Base-by-base conservation (phyloP, 805 yeast genomes). In the Schwanniomyces occidentalis region DNA sequence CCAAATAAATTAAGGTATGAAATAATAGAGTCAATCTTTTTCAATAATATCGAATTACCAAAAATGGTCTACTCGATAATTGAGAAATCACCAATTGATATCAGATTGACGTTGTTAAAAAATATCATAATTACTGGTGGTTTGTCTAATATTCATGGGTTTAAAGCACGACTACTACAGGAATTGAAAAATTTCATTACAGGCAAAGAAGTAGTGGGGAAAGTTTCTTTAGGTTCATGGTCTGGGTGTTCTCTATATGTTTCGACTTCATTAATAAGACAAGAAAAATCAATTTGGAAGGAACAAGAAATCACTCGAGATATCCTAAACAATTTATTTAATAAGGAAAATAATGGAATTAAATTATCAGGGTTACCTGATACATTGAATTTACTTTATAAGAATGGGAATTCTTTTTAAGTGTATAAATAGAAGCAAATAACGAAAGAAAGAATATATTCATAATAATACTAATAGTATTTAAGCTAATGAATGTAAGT, bases 141-240 rank as follows among this genome's bases (percentile, higher is more conserved):
- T 6, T 13, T 56, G 5, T 22, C 52, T 8, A 34, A 42, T 14
- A 50, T 59, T 2, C 56, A 54, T 2, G 58, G 62, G 1, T 44
- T 61, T 30, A 51, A 44, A 37, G 3, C 32, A 3, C 36, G 48
- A 21, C 15, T 58, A 1, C 2, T 53, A 4, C 34, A 44, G 9
- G 44, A 41, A 22, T 19, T 56, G 2, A 27, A 35, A 9, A 19
- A 32, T 7, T 12, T n/a, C 5, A 14, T 32, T 10, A 10, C 22
- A 8, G 25, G 16, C 25, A 29, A 31, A 27, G 26, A 34, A 4
- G 36, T 42, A 12, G 16, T 9, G 8, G 38, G 41, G 24, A 35
- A 19, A n/a, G 23, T 32, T n/a, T 26, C 54, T 3, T 41, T 61
- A 9, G 66, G 67, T 1, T 38, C 58, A 2, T 63, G 67, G 67